Evolutionary conservation across 768 basidiomycete genomes (phyloP).

Genomic region (Lactarius quietus): DNA sequence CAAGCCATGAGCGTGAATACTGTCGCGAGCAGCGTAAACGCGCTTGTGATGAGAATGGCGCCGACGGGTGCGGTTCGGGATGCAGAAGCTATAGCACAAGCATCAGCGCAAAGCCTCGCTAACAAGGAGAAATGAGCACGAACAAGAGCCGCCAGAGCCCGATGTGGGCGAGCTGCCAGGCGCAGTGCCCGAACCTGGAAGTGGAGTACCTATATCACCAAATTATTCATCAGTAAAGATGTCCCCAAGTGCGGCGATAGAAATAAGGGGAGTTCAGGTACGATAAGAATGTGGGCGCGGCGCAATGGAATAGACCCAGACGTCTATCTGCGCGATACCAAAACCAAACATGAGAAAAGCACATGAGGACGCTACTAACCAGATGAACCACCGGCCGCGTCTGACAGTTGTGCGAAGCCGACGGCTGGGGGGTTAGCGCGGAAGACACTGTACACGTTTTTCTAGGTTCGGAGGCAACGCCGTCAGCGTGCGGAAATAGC

Average conservation of each 20-base stretch:
- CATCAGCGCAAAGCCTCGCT: neutral
- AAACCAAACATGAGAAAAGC: neutral
- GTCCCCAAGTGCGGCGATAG: neutral
- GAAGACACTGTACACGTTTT: constrained; percentile 47
- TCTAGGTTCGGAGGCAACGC: constrained; percentile 29
- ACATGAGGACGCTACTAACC: constrained; percentile 21
- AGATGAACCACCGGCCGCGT: constrained; percentile 35
- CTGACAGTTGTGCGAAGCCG: constrained; percentile 47
- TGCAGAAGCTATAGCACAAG: neutral
- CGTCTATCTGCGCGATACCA: neutral
- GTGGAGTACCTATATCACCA: constrained; percentile 2
- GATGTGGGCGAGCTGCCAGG: neutral
- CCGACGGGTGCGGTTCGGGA: neutral
- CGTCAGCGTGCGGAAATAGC: neutral
- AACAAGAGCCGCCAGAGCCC: neutral
- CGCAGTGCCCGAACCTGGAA: neutral
- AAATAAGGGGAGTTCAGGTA: too few species aligned
- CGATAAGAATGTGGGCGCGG: neutral
- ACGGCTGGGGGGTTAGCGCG: constrained; percentile 37
- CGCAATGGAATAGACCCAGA: neutral
- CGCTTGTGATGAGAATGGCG: neutral
- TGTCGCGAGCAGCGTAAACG: constrained; percentile 6
- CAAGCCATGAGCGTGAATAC: constrained; percentile 4
- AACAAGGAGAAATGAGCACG: neutral
- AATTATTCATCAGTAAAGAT: neutral